Base-by-base conservation (phyloP, 192 early-diverging fungal species). In the Entomortierella parvispora region DNA sequence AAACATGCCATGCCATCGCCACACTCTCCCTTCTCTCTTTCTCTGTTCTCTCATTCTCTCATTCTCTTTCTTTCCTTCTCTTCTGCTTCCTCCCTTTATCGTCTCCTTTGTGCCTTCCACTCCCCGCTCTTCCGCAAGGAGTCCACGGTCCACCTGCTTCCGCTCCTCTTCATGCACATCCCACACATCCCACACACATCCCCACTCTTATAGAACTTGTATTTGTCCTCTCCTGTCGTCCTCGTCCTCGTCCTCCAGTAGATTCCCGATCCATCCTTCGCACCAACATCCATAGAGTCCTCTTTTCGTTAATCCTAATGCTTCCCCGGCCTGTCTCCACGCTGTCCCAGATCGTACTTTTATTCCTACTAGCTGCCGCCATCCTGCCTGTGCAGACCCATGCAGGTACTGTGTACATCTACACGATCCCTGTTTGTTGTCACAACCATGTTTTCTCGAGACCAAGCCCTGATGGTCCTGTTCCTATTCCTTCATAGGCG, bases 351-450 rank as follows among this genome's bases (percentile, higher is more conserved):
- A 31, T 42, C 25, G 37, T 51, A 0, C 2, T 46, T 3, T 3
- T 37, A 20, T 20, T 28, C 2, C 43, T 65, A 20, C 10, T 42
- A 14, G 42, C 22, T 2, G 37, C 31, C 53, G 4, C 26, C 14
- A 4, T 62, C 3, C 10, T 40, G 12, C 59, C 51, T 15, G 29
- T 50, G 2, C n/a, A 18, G 3, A 37, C 45, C 18, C 56, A 52
- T 45, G 70, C 70, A 72, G 70, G 70, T 66, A 62, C 37, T 9
- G 12, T 34, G 33, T 33, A 3, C 32, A 29, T 6, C 29, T 31
- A 10, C 10, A 49, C 12, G 32, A 18, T 62, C 22, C 31, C 20
- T 5, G 2, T 42, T 31, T 55, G 37, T 45, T 47, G 23, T n/a
- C 54, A 23, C 32, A 28, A 31, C 25, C 11, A 7, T 34, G 15